A percentile compares a stretch with the other conserved stretches of the same genome.
Evolutionary conservation across 345 rosid genomes (phyloP).

Genomic region (Eucalyptus marginata): DNA sequence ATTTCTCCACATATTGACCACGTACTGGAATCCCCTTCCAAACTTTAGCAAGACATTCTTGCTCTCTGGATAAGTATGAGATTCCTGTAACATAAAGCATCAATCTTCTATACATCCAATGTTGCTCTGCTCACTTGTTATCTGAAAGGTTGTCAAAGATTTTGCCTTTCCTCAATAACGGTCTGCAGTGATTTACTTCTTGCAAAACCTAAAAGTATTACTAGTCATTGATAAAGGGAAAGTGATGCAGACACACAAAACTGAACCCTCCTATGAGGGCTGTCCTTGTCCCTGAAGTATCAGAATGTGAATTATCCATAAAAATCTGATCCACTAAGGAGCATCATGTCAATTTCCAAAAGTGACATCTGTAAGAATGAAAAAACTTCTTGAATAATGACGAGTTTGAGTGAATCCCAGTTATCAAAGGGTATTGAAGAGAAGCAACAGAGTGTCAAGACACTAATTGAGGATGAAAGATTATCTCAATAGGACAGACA

Average conservation of each 20-base stretch:
- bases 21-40: constrained; percentile 36
- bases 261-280: not conserved
- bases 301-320: not conserved
- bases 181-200: not conserved
- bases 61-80: constrained; percentile 76
- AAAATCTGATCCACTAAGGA: not conserved
- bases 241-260: not conserved
- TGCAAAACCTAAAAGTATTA: not conserved
- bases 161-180: not conserved
- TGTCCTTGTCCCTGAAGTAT: not conserved
- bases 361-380: not conserved
- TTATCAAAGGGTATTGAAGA: not conserved
- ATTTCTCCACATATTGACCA: constrained; percentile 4
- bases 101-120: not conserved
- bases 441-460: not conserved
- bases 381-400: not conserved
- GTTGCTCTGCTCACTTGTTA: not conserved
- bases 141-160: not conserved
- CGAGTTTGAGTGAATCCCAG: not conserved
- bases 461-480: not conserved
- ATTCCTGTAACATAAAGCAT: constrained; percentile 34
- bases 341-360: not conserved
- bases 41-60: constrained; percentile 59
- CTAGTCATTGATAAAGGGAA: not conserved
- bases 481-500: not conserved